These are phyloP conservation scores for Pseudozyma hubeiensis DNA, from an alignment of 1,284 basidiomycete genomes.

Conservation along the genomic window DNA sequence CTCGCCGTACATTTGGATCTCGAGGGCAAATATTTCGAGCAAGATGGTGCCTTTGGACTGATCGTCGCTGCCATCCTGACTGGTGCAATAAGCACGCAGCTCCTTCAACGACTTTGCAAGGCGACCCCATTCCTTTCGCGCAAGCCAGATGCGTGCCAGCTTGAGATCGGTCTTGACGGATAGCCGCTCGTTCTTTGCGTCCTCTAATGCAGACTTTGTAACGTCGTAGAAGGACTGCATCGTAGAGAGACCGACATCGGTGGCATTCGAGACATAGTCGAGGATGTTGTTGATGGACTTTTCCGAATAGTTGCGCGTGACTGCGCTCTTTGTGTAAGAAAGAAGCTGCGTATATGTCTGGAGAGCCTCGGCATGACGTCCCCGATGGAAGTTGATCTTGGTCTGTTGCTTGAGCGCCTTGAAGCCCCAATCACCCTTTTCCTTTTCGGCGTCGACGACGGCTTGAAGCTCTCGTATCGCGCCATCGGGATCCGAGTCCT, in stretches of 20 bases:
- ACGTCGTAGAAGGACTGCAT: slow-evolving; percentile 95
- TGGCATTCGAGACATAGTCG: slow-evolving; percentile 87
- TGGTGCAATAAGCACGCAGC: slow-evolving; percentile 71
- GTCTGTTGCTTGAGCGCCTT: slow-evolving; percentile 98
- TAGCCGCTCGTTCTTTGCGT: slow-evolving; percentile 96
- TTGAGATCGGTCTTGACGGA: slow-evolving; percentile 97
- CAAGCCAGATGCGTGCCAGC: slow-evolving; percentile 95
- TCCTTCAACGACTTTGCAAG: slow-evolving; percentile 73
- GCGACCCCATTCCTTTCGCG: slow-evolving; percentile 88
- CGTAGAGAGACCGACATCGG: slow-evolving; percentile 81
- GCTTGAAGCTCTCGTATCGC: slow-evolving; percentile 86
- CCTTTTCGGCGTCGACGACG: slow-evolving; percentile 87
- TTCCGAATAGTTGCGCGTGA: slow-evolving; percentile 73
- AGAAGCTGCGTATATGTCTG: slow-evolving; percentile 85
- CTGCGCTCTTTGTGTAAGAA: slow-evolving; percentile 77
- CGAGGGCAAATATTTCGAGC: slow-evolving; percentile 96
- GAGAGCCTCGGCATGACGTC: slow-evolving; percentile 84
- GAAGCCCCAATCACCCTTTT: slow-evolving; percentile 95
- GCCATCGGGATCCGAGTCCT: slow-evolving; percentile 88
- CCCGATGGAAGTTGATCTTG: slow-evolving; percentile 86
- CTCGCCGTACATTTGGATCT: slow-evolving; percentile 99
- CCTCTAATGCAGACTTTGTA: slow-evolving; percentile 87
- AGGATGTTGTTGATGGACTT: slow-evolving; percentile 98
- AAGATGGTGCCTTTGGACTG: slow-evolving; percentile 90
- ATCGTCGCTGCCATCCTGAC: slow-evolving; percentile 78